A percentile compares a stretch with the other conserved stretches of the same genome.
phyloP scores from a whole-genome alignment of 202 grass and related monocot genomes.

The Schoenoplectus tabernaemontani region DNA sequence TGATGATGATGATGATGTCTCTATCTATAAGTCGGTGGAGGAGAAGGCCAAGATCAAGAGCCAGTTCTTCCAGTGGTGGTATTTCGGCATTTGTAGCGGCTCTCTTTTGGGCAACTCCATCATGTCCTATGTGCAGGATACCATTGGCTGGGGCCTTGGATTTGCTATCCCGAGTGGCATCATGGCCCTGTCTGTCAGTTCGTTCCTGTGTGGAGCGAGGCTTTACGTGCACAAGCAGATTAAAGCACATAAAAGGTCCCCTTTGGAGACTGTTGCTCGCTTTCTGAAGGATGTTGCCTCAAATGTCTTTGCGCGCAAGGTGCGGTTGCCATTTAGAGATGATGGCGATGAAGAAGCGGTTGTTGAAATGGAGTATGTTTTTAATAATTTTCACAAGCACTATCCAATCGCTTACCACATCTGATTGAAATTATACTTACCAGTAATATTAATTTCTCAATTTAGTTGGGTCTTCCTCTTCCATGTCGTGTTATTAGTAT shows the following conservation, averaged over 20 bases:
- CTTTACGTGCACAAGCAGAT: constrained; percentile 45
- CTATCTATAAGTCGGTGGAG: constrained; percentile 6
- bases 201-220: constrained; percentile 44
- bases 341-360: constrained; percentile 21
- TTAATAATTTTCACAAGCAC: background rate
- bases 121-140: constrained; percentile 81
- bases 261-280: constrained; percentile 25
- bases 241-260: background rate
- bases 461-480: background rate
- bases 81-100: constrained; percentile 84
- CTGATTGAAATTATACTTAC: background rate
- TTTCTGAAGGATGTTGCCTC: constrained; percentile 25
- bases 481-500: background rate
- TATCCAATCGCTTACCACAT: background rate
- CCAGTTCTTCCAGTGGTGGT: constrained; percentile 93
- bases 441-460: background rate
- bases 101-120: constrained; percentile 75
- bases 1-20: constrained; percentile 24
- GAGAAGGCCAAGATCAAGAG: constrained; percentile 57
- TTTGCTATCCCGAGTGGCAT: constrained; percentile 61
- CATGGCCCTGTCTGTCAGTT: constrained; percentile 59
- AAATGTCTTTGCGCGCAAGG: constrained; percentile 7
- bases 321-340: constrained; percentile 29
- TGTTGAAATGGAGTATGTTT: constrained; percentile 61
- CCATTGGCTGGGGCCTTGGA: constrained; percentile 62